Conservation (phyloP, 2,329 filamentous ascomycete species). For the Penicillium sp. region DNA sequence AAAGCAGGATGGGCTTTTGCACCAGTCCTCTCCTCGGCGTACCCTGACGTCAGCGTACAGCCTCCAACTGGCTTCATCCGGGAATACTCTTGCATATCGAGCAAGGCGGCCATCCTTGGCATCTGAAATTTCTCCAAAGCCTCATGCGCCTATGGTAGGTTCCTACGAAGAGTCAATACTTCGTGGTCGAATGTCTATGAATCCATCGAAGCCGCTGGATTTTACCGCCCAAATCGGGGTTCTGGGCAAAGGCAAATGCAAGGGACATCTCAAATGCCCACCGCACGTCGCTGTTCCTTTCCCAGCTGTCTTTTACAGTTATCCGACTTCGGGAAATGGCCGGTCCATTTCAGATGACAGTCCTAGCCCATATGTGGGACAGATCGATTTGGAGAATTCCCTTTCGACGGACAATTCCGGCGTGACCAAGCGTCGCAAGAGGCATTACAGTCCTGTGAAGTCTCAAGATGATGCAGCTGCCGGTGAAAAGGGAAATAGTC, state of each 20-base stretch:
- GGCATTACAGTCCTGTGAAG: conserved; percentile 28
- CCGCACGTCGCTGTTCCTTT: conserved; percentile 86
- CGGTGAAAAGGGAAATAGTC: conserved; percentile 11
- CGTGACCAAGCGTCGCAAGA: conserved; percentile 38
- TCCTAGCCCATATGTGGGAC: conserved; percentile 91
- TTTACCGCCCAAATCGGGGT: conserved; percentile 96
- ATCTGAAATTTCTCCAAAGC: conserved; percentile 68
- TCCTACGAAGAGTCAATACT: conserved; percentile 97
- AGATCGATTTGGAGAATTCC: conserved; percentile 82
- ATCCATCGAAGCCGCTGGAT: conserved; percentile 82
- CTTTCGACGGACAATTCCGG: conserved; percentile 49
- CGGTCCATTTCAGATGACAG: conserved; percentile 68
- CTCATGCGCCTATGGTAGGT: conserved; percentile 92
- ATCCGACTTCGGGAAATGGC: conserved; percentile 61
- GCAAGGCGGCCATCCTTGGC: conserved; percentile 63
- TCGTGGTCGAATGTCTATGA: conserved; percentile 92
- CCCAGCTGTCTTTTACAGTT: conserved; percentile 93
- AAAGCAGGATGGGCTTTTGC: conserved; percentile 58
- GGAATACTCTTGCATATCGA: conserved; percentile 34
- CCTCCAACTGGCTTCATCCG: conserved; percentile 45
- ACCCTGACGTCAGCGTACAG: conserved; percentile 60
- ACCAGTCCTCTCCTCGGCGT: conserved; percentile 66
- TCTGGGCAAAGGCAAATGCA: conserved; percentile 81
- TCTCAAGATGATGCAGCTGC: conserved; percentile 6
- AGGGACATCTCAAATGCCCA: conserved; percentile 75